These are phyloP conservation scores for Aspergillus incahuasiensis DNA, from an alignment of 495 filamentous ascomycete species.

Conservation along the genomic window DNA sequence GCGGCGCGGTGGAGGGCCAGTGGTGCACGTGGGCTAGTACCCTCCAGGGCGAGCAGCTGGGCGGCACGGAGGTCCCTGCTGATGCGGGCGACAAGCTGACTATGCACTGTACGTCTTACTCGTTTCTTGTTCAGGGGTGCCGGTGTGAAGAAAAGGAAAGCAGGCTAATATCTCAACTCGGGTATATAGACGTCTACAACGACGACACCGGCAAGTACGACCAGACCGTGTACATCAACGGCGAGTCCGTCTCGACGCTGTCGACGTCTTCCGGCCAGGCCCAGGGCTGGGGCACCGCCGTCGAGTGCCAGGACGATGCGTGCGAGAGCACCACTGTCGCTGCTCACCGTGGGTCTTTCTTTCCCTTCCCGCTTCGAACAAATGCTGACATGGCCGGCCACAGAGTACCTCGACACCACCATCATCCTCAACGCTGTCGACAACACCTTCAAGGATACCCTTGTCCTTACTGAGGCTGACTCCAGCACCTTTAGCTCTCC, in stretches of 20 bases:
- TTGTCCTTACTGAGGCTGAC: slow-evolving; percentile 24
- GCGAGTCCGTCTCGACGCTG: slow-evolving; percentile 17
- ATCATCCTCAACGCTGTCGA: slow-evolving; percentile 28
- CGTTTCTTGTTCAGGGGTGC: too few relatives aligned
- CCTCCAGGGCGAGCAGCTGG: slow-evolving; percentile 21
- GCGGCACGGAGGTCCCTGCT: slow-evolving; percentile 21
- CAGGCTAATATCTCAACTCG: too few relatives aligned
- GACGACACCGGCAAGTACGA: slow-evolving; percentile 31
- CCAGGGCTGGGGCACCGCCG: slow-evolving; percentile 37
- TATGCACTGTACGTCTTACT: slow-evolving; percentile 22
- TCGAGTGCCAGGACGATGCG: slow-evolving; percentile 33
- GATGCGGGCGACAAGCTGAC: slow-evolving; percentile 19
- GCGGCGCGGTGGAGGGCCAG: slow-evolving; percentile 27
- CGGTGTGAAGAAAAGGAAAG: too few relatives aligned
- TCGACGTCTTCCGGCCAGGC: slow-evolving; percentile 24
- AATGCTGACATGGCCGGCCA: too few relatives aligned
- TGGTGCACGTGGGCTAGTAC: slow-evolving; percentile 37
- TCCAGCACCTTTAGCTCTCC: slow-evolving; percentile 24
- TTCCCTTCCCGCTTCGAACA: too few relatives aligned
- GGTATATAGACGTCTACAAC: slow-evolving; percentile 30
- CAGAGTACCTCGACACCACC: slow-evolving; percentile 30
- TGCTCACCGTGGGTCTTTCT: slow-evolving; percentile 25
- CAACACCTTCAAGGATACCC: slow-evolving; percentile 23
- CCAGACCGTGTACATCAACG: slow-evolving; percentile 36
- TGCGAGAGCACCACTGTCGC: slow-evolving; percentile 24